A percentile compares a stretch with the other conserved stretches of the same genome.
Conservation (phyloP, 2,329 filamentous ascomycete species). For the Cladobotryum mycophilum region DNA sequence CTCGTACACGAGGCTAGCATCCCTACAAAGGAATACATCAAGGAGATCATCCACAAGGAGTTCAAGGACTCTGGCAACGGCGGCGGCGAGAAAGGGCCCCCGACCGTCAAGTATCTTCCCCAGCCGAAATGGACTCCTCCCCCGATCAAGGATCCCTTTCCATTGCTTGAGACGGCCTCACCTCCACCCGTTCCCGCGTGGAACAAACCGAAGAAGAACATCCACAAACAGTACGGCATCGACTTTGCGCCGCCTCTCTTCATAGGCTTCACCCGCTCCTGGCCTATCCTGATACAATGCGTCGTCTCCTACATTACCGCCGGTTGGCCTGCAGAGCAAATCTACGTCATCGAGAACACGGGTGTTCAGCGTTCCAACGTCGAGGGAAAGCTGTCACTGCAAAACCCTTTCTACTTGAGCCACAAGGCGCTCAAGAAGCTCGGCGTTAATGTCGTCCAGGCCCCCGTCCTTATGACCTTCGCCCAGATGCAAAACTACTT, state of each 20-base stretch:
- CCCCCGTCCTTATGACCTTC: constrained; percentile 47
- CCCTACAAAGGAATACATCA: no score
- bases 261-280: constrained; percentile 54
- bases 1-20: no score
- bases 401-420: constrained; percentile 53
- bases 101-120: constrained; percentile 23
- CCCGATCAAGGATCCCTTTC: constrained; percentile 38
- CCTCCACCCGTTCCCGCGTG: constrained; percentile 38
- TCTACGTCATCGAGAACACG: constrained; percentile 55
- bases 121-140: constrained; percentile 28
- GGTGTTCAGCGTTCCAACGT: constrained; percentile 49
- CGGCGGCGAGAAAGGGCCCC: no score
- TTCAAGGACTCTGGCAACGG: no score
- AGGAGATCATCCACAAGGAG: no score
- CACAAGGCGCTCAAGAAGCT: constrained; percentile 43
- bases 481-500: constrained; percentile 52
- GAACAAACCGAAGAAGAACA: constrained; percentile 34
- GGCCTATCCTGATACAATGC: constrained; percentile 48
- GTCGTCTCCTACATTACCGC: constrained; percentile 52
- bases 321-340: constrained; percentile 51
- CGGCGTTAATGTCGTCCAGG: constrained; percentile 45
- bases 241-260: constrained; percentile 43
- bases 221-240: constrained; percentile 33
- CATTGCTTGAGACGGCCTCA: constrained; percentile 27
- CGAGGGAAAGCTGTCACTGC: constrained; percentile 39